phyloP scores from a whole-genome alignment of 2,329 filamentous ascomycete genomes.

The Sphaerulina vaccinii region DNA sequence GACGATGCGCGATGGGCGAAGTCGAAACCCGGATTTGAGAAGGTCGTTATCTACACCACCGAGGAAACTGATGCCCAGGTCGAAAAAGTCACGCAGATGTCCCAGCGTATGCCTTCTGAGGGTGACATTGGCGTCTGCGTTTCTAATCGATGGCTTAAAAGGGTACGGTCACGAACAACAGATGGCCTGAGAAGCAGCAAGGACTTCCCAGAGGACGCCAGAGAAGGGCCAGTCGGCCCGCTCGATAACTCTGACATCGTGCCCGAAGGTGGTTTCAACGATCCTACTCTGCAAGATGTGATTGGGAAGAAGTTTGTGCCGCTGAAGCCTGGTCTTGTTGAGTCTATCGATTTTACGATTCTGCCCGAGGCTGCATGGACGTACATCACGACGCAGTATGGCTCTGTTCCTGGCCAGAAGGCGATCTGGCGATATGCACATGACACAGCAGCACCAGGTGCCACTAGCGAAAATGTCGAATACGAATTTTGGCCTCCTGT shows the following conservation, averaged over 20 bases:
- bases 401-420: slow-evolving; percentile 60
- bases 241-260: slow-evolving; percentile 87
- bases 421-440: slow-evolving; percentile 75
- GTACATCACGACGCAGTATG: slow-evolving; percentile 78
- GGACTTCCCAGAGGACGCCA: slow-evolving; percentile 58
- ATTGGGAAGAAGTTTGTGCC: slow-evolving; percentile 59
- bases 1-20: slow-evolving; percentile 16
- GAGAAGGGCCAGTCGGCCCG: slow-evolving; percentile 68
- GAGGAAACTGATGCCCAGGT: slow-evolving; percentile 64
- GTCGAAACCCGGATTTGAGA: neutral
- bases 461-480: slow-evolving; percentile 63
- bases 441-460: slow-evolving; percentile 64
- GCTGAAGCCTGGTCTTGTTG: slow-evolving; percentile 66
- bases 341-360: slow-evolving; percentile 73
- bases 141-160: slow-evolving; percentile 74
- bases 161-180: slow-evolving; percentile 65
- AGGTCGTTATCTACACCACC: slow-evolving; percentile 26
- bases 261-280: slow-evolving; percentile 31
- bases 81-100: slow-evolving; percentile 62
- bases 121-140: slow-evolving; percentile 76
- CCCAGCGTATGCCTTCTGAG: slow-evolving; percentile 57
- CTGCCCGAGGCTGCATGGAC: slow-evolving; percentile 81
- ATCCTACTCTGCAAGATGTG: slow-evolving; percentile 27
- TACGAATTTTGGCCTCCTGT: slow-evolving; percentile 84
- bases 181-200: slow-evolving; percentile 57